A percentile compares a stretch with the other conserved stretches of the same genome.
Evolutionary conservation across 768 basidiomycete genomes (phyloP).

Genomic region (Lentinula lateritia): DNA sequence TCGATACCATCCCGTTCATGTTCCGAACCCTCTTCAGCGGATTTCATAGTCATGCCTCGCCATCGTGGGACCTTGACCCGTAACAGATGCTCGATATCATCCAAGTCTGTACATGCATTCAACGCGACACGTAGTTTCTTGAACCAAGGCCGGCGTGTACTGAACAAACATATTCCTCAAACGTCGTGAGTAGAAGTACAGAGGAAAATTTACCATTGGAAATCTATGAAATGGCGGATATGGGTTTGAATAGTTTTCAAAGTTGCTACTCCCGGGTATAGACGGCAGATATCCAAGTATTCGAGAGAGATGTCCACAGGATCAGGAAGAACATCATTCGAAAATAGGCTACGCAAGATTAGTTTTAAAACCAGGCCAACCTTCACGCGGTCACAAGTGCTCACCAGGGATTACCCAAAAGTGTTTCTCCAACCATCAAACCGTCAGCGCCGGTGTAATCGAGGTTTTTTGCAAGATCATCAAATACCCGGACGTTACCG

Average conservation of each 20-base stretch:
- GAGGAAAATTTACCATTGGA: constrained; percentile 49
- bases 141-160: constrained; percentile 30
- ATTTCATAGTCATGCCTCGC: constrained; percentile 18
- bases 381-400: constrained; percentile 10
- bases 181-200: neutral
- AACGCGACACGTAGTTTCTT: constrained; percentile 26
- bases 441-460: constrained; percentile 61
- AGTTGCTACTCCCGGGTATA: constrained; percentile 44
- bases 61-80: constrained; percentile 24
- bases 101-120: constrained; percentile 20
- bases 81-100: constrained; percentile 26
- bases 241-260: constrained; percentile 54
- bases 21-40: neutral
- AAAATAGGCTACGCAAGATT: constrained; percentile 45
- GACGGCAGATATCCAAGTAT: constrained; percentile 58
- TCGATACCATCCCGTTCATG: neutral
- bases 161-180: neutral
- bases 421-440: constrained; percentile 76
- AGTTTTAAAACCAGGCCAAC: neutral
- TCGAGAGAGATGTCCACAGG: constrained; percentile 64
- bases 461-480: constrained; percentile 51
- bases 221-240: constrained; percentile 61
- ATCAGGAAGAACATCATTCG: constrained; percentile 42
- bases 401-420: constrained; percentile 72
- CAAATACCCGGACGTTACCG: constrained; percentile 64